These are phyloP conservation scores for Apiotrichum sp. DNA, from an alignment of 1,284 basidiomycete genomes.

Conservation along the genomic window DNA sequence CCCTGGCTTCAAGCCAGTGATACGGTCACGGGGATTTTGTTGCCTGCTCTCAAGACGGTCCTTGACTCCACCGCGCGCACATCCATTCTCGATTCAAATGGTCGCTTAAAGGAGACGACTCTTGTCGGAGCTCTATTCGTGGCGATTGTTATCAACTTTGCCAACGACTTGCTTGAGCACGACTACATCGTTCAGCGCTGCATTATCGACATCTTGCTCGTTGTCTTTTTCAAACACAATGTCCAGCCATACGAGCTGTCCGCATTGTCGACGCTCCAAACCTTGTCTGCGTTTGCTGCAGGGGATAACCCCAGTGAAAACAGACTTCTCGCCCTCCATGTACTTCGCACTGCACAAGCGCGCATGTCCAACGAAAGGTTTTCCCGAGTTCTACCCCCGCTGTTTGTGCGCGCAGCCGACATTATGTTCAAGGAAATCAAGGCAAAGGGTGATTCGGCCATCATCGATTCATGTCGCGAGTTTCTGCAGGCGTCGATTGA, in stretches of 20 bases:
- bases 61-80: conserved; percentile 30
- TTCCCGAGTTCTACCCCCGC: conserved; percentile 25
- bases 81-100: conserved; percentile 9
- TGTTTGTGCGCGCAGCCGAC: conserved; percentile 20
- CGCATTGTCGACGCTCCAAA: conserved; percentile 25
- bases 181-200: conserved; percentile 26
- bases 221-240: conserved; percentile 41
- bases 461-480: conserved; percentile 10
- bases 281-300: conserved; percentile 25
- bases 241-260: conserved; percentile 27
- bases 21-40: conserved; percentile 23
- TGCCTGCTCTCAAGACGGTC: conserved; percentile 29
- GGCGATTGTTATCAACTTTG: conserved; percentile 29
- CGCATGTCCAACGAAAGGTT: conserved; percentile 27
- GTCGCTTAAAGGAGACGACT: conserved; percentile 15
- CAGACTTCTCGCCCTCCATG: conserved; percentile 26
- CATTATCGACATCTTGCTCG: conserved; percentile 34
- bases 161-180: conserved; percentile 18
- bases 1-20: conserved; percentile 22
- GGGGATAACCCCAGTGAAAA: conserved; percentile 24
- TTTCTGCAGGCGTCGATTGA: conserved; percentile 8
- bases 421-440: conserved; percentile 18
- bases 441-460: conserved; percentile 3
- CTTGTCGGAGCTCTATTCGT: conserved; percentile 36
- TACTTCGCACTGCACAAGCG: conserved; percentile 29